phyloP scores from a whole-genome alignment of 2,329 filamentous ascomycete genomes.

The Phaeosphaeriaceae sp. region DNA sequence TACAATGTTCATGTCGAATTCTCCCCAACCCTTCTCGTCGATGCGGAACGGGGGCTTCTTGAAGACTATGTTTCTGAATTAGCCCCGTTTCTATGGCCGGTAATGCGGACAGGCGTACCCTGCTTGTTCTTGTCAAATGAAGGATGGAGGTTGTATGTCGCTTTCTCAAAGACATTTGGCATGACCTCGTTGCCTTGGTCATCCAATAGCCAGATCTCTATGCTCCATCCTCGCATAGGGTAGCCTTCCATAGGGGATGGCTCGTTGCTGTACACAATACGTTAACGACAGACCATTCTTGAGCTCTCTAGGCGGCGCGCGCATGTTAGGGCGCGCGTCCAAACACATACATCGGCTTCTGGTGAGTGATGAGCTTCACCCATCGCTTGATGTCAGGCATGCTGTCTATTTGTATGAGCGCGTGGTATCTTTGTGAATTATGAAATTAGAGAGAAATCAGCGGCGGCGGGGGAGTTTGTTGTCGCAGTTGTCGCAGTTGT shows the following conservation, averaged over 20 bases:
- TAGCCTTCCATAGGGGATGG: slow-evolving; percentile 83
- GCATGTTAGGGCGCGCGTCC: slow-evolving; percentile 20
- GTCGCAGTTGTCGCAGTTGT: too few relatives aligned
- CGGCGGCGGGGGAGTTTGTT: neutral
- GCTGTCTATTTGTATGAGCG: slow-evolving; percentile 25
- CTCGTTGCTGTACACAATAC: slow-evolving; percentile 65
- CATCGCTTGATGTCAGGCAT: slow-evolving; percentile 73
- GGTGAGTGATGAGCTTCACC: slow-evolving; percentile 92
- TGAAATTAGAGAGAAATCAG: neutral
- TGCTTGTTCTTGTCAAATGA: slow-evolving; percentile 88
- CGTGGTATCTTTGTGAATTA: slow-evolving; percentile 2
- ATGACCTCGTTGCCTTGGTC: slow-evolving; percentile 84
- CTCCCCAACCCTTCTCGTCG: slow-evolving; percentile 95
- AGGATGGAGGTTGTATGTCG: slow-evolving; percentile 89
- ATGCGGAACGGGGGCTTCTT: slow-evolving; percentile 87
- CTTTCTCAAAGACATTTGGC: slow-evolving; percentile 88
- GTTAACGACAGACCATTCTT: slow-evolving; percentile 20
- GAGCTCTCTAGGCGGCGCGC: slow-evolving; percentile 11
- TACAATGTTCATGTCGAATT: slow-evolving; percentile 93
- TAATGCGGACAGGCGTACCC: slow-evolving; percentile 59
- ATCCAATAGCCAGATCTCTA: slow-evolving; percentile 83
- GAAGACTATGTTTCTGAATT: slow-evolving; percentile 57
- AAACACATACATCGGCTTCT: slow-evolving; percentile 80
- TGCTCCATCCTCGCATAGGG: slow-evolving; percentile 91
- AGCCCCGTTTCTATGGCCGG: neutral